These are phyloP conservation scores for Phytophthora chlamydospora DNA, from an alignment of 352 stramenopile genomes.

Conservation along the genomic window DNA sequence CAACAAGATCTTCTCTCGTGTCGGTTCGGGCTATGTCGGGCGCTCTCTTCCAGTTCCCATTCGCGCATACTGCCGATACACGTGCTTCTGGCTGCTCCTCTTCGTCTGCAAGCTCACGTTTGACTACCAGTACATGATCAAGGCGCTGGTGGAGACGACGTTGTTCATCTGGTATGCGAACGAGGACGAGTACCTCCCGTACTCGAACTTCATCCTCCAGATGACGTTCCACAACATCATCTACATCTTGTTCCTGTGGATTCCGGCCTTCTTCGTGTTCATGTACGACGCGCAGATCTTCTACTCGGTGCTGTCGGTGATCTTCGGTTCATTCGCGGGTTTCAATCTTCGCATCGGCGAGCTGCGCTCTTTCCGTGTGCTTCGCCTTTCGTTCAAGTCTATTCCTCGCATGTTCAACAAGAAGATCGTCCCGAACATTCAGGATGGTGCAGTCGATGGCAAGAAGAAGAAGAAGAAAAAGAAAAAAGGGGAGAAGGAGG, in stretches of 20 bases:
- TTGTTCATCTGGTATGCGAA: slow-evolving; percentile 88
- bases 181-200: slow-evolving; percentile 70
- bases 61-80: slow-evolving; percentile 74
- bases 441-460: slow-evolving; percentile 49
- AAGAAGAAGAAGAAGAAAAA: slow-evolving; percentile 82
- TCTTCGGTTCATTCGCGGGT: slow-evolving; percentile 81
- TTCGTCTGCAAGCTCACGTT: slow-evolving; percentile 82
- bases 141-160: slow-evolving; percentile 83
- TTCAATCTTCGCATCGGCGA: slow-evolving; percentile 90
- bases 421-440: slow-evolving; percentile 88
- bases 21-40: slow-evolving; percentile 77
- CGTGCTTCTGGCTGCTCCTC: slow-evolving; percentile 84
- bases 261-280: slow-evolving; percentile 83
- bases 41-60: slow-evolving; percentile 77
- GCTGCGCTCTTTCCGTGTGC: slow-evolving; percentile 82
- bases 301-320: slow-evolving; percentile 79
- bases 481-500: slow-evolving; percentile 76
- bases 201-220: slow-evolving; percentile 87
- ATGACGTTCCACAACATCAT: slow-evolving; percentile 85
- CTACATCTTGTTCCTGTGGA: slow-evolving; percentile 86
- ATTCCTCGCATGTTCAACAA: slow-evolving; percentile 90
- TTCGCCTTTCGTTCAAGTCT: slow-evolving; percentile 85
- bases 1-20: slow-evolving; percentile 74
- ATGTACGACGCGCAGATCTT: slow-evolving; percentile 91
- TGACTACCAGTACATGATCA: slow-evolving; percentile 89